Evolutionary conservation across 345 rosid genomes (phyloP), one percentile per base, ranked within the genome.

Genomic region (Brassica carinata): DNA sequence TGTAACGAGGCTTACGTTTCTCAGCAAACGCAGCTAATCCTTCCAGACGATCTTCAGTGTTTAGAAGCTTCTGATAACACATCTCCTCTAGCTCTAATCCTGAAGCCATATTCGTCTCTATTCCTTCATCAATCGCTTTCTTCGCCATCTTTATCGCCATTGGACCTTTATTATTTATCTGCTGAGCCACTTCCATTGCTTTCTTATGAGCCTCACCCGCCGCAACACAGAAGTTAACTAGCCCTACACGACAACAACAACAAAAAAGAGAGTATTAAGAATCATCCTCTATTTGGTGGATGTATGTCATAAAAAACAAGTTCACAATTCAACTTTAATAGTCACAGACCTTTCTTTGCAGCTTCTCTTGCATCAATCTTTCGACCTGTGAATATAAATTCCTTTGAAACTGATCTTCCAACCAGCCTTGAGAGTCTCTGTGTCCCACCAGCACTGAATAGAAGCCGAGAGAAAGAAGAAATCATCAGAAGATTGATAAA

Each of bases 1-100:
- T 81, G 71, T 91, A 95, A 55, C 69, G 71, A 55, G 98, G 97
- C 84, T 91, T 91, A 75, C 97, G 88, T 81, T 87, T 95, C 87
- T 94, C 94, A 3, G 93, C 93, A 82, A 92, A 94, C 80, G 99
- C 94, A 40, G 89, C 92, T 86, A 95, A 85, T 53, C 98, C 97
- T 86, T 93, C 97, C 81, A 91, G 85, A 19, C 98, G 93, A 84
- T 95, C 98, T 40, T 87, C 71, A 2, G 97, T 89, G 85, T 88
- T 69, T 67, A 95, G 74, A 69, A 83, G 34, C 74, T 77, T 85
- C 78, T 85, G 81, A 70, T 95, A 90, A 85, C 97, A 91, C 76
- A 86, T 88, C 79, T 90, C 93, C 84, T 95, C 99, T 64, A 89
- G 61, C n/a, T 89, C 94, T 79, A 91, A 71, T 57, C 86, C 95